Percentiles rank a stretch among this genome's conserved stretches.
Evolutionary conservation across 805 yeast genomes (phyloP).

Genomic region (Clavispora carvajalis): DNA sequence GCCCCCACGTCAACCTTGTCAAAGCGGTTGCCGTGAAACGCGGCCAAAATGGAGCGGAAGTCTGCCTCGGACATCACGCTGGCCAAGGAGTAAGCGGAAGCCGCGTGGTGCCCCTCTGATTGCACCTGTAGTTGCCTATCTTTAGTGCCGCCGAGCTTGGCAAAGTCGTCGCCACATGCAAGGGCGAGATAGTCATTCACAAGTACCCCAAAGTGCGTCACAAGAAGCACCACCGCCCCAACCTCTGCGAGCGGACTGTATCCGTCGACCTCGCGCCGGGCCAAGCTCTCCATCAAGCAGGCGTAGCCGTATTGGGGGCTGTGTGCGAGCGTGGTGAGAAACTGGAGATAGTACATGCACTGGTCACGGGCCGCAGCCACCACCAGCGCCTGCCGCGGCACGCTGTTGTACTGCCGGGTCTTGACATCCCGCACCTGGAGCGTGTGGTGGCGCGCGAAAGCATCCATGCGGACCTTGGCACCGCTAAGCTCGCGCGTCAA

Average conservation of each 20-base stretch:
- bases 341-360: constrained; percentile 51
- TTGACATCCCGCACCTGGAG: constrained; percentile 49
- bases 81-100: constrained; percentile 5
- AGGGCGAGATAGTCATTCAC: constrained; percentile 40
- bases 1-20: constrained; percentile 19
- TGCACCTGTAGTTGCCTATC: too few relatives aligned
- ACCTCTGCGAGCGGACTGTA: constrained; percentile 44
- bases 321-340: constrained; percentile 21
- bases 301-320: constrained; percentile 30
- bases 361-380: constrained; percentile 50
- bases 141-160: too few relatives aligned
- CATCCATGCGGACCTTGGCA: constrained; percentile 6
- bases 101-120: too few relatives aligned
- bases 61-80: constrained; percentile 8
- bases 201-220: constrained; percentile 31
- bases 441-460: constrained; percentile 2
- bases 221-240: constrained; percentile 33
- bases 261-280: constrained; percentile 42
- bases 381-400: constrained; percentile 50
- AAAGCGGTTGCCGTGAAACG: constrained; percentile 14
- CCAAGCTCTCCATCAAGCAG: constrained; percentile 42
- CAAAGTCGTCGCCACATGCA: constrained; percentile 39
- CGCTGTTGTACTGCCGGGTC: constrained; percentile 41
- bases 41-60: constrained; percentile 6
- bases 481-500: constrained; percentile 3